Percentiles rank a stretch among this genome's conserved stretches.
Conservation (phyloP, 148 eudicot species). For the Nyssa sinensis region DNA sequence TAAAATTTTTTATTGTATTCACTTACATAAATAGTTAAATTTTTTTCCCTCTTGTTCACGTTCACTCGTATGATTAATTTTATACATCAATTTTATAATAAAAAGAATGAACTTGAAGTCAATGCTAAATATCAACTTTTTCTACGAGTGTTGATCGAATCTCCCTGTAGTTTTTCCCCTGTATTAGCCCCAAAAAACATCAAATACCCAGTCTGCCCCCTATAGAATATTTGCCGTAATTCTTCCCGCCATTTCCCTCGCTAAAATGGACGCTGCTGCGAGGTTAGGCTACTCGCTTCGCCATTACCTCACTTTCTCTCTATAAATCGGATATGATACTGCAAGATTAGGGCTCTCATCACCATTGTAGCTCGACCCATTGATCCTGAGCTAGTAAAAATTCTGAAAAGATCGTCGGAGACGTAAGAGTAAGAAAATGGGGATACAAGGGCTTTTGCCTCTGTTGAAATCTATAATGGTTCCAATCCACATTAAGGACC, state of each 20-base stretch:
- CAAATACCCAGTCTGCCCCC: background rate
- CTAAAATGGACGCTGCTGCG: background rate
- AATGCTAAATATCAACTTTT: too few relatives aligned
- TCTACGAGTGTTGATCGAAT: too few relatives aligned
- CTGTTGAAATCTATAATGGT: conserved; percentile 84
- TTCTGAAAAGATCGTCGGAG: background rate
- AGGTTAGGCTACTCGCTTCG: background rate
- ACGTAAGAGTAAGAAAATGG: conserved; percentile 39
- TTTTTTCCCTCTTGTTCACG: too few relatives aligned
- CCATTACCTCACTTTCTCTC: background rate
- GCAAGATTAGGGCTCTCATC: background rate
- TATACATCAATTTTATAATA: too few relatives aligned
- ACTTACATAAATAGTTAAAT: too few relatives aligned
- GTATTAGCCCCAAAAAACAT: background rate
- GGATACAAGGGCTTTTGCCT: conserved; percentile 87
- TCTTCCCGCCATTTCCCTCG: conserved; percentile 18
- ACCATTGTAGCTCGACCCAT: background rate
- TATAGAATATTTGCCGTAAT: background rate
- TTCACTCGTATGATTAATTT: too few relatives aligned
- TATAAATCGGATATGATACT: background rate
- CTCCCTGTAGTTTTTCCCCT: too few relatives aligned
- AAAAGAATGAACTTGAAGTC: too few relatives aligned
- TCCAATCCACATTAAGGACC: conserved; percentile 69
- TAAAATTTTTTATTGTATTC: too few relatives aligned
- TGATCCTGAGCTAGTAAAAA: background rate